Conservation (phyloP, 345 rosid genomes). For the Cochlearia excelsa region DNA sequence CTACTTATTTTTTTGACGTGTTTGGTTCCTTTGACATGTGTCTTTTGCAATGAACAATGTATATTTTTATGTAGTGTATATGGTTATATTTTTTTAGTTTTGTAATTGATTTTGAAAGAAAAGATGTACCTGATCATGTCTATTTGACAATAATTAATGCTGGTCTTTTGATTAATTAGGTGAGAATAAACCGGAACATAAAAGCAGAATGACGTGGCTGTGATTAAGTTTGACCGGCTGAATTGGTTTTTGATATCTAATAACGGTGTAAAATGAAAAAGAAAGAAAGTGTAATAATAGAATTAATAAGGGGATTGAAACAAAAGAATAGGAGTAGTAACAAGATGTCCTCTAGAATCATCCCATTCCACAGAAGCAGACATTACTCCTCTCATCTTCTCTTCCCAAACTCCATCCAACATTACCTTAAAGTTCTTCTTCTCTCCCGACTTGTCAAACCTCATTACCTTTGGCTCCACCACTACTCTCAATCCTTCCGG, state of each 20-base stretch:
- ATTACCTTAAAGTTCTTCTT: slow-evolving; percentile 49
- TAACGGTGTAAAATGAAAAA: too few species aligned
- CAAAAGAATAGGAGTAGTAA: slow-evolving; percentile 56
- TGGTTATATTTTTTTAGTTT: too few species aligned
- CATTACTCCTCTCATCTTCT: slow-evolving; percentile 23
- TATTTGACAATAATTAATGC: slow-evolving; percentile 28
- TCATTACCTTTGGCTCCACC: slow-evolving; percentile 52
- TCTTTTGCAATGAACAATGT: slow-evolving; percentile 3
- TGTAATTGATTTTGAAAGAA: not conserved
- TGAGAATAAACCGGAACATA: too few species aligned
- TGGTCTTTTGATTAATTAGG: not conserved
- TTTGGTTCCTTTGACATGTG: slow-evolving; percentile 25
- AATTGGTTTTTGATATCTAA: too few species aligned
- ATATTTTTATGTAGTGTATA: too few species aligned
- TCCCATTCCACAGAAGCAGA: slow-evolving; percentile 64
- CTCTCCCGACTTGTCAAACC: slow-evolving; percentile 38
- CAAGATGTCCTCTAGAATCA: slow-evolving; percentile 49
- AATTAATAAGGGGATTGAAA: slow-evolving; percentile 7
- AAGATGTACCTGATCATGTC: slow-evolving; percentile 6
- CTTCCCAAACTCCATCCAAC: slow-evolving; percentile 44
- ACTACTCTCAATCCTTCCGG: slow-evolving; percentile 45
- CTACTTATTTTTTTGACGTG: slow-evolving; percentile 23
- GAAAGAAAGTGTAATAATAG: not conserved
- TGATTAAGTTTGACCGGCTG: too few species aligned
- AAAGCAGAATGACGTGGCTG: too few species aligned